These are phyloP conservation scores for Yarrowia galli DNA, from an alignment of 1,139 yeast genomes.

Conservation along the genomic window DNA sequence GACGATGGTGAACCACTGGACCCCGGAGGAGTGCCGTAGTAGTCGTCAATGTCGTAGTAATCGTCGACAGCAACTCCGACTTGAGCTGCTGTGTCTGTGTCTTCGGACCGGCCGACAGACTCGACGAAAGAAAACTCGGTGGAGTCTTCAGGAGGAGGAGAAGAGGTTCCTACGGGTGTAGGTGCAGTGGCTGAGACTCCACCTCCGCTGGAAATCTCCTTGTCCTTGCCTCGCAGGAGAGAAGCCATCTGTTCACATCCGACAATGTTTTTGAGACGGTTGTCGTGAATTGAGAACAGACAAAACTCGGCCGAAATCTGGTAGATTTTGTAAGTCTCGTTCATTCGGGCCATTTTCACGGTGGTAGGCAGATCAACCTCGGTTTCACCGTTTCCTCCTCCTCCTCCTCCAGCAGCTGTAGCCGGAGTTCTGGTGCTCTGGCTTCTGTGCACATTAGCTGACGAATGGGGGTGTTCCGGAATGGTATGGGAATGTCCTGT, in stretches of 20 bases:
- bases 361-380: slow-evolving; percentile 22
- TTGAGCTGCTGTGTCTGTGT: no score
- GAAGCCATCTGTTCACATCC: slow-evolving; percentile 36
- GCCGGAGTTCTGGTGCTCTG: slow-evolving; percentile 9
- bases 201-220: slow-evolving; percentile 30
- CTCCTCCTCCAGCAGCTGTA: not conserved
- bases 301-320: slow-evolving; percentile 3
- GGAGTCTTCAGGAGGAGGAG: slow-evolving; percentile 1
- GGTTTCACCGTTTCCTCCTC: not conserved
- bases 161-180: not conserved
- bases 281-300: slow-evolving; percentile 34
- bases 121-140: slow-evolving; percentile 37
- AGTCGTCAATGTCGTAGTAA: slow-evolving; percentile 20
- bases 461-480: slow-evolving; percentile 5
- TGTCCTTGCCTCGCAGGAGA: slow-evolving; percentile 18
- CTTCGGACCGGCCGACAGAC: slow-evolving; percentile 24
- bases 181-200: not conserved
- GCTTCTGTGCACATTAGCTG: slow-evolving; percentile 12
- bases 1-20: not conserved
- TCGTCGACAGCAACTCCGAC: not conserved
- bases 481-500: not conserved
- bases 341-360: slow-evolving; percentile 18
- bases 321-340: slow-evolving; percentile 26
- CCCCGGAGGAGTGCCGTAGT: slow-evolving; percentile 15
- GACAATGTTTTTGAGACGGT: slow-evolving; percentile 31